phyloP scores from a whole-genome alignment of 2,329 filamentous ascomycete genomes.

The Xylariaceae sp. region DNA sequence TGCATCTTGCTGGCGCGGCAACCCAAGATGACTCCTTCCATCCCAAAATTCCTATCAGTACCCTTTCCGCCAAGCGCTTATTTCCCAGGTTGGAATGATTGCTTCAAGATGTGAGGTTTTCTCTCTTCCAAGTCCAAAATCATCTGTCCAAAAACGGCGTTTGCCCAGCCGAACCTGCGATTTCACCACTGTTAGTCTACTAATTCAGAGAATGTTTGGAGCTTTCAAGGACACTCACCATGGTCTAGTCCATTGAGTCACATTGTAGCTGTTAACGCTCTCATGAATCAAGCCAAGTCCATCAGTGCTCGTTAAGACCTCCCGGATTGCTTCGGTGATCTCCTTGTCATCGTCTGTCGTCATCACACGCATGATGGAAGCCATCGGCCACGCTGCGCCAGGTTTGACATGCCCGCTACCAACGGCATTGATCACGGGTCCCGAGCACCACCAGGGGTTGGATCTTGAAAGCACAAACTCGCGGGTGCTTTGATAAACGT shows the following conservation, averaged over 20 bases:
- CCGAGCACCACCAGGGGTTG: constrained; percentile 74
- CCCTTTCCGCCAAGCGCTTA: neutral
- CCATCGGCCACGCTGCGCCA: constrained; percentile 53
- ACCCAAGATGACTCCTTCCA: neutral
- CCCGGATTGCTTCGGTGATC: constrained; percentile 59
- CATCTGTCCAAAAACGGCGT: constrained; percentile 79
- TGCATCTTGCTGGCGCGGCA: neutral
- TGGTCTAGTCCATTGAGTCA: constrained; percentile 40
- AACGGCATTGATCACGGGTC: constrained; percentile 63
- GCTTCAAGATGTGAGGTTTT: constrained; percentile 51
- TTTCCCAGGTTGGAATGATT: constrained; percentile 35
- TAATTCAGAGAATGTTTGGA: neutral
- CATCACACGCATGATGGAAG: constrained; percentile 47
- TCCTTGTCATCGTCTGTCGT: constrained; percentile 66
- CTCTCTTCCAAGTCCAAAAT: constrained; percentile 68
- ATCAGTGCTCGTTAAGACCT: constrained; percentile 64
- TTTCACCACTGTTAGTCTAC: constrained; percentile 19
- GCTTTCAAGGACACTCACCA: constrained; percentile 34
- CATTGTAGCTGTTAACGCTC: constrained; percentile 63
- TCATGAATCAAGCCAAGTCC: constrained; percentile 77
- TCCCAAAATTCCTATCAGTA: neutral
- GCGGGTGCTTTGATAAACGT: constrained; percentile 72
- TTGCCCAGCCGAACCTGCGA: constrained; percentile 84
- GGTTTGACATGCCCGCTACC: constrained; percentile 64
- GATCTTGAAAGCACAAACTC: constrained; percentile 68